phyloP scores from a whole-genome alignment of 306 rosid genomes.

The Casuarina cunninghamiana region DNA sequence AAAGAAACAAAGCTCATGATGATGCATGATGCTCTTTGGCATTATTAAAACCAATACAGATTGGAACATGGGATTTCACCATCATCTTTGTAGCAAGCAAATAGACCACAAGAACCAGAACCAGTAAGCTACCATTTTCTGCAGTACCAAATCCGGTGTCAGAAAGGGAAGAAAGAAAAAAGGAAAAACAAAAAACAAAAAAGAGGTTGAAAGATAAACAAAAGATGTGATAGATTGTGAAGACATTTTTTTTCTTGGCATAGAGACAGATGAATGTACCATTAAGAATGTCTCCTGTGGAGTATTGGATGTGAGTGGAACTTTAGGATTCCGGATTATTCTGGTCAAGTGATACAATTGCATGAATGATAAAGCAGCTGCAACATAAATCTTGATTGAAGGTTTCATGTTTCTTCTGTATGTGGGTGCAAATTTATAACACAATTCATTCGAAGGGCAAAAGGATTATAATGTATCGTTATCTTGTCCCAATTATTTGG shows the following conservation, averaged over 20 bases:
- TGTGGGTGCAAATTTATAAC: not conserved
- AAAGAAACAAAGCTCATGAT: not conserved
- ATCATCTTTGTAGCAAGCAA: not conserved
- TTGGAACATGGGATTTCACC: not conserved
- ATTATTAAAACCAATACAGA: not conserved
- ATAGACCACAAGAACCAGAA: not conserved
- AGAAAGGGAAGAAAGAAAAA: too few species aligned
- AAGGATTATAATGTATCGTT: not conserved
- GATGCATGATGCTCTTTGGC: not conserved
- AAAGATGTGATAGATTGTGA: not conserved
- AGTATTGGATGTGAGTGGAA: not conserved
- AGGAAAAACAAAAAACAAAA: not conserved
- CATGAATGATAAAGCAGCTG: slow-evolving; percentile 3
- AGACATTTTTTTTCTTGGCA: too few species aligned
- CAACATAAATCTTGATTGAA: not conserved
- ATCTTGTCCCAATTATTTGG: not conserved
- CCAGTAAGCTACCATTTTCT: not conserved
- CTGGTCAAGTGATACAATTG: not conserved
- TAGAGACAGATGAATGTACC: not conserved
- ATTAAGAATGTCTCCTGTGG: not conserved
- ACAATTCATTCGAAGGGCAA: not conserved
- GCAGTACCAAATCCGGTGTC: not conserved
- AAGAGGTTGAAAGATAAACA: not conserved
- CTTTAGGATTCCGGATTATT: not conserved
- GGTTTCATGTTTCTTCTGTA: not conserved